A percentile compares a stretch with the other conserved stretches of the same genome.
These are phyloP conservation scores for Babesia ovis DNA, from an alignment of 169 alveolate genomes.

Conservation along the genomic window DNA sequence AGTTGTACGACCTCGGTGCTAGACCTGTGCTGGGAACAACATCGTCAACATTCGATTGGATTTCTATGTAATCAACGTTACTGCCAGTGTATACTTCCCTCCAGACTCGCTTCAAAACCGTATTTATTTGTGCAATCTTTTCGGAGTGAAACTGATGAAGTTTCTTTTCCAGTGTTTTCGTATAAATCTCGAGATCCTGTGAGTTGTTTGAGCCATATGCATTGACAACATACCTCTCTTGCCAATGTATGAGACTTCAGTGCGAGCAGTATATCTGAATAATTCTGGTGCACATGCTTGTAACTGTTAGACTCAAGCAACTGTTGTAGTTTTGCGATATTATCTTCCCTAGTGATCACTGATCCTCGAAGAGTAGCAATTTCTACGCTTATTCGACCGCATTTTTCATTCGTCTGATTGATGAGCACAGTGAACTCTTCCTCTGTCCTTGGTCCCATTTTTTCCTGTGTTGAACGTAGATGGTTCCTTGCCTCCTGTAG, in stretches of 20 bases:
- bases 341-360: conserved; percentile 37
- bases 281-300: conserved; percentile 26
- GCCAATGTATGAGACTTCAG: conserved; percentile 41
- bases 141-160: conserved; percentile 71
- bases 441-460: conserved; percentile 30
- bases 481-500: conserved; percentile 50
- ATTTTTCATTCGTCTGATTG: conserved; percentile 6
- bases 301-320: conserved; percentile 8
- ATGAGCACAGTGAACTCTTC: conserved; percentile 1
- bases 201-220: background rate
- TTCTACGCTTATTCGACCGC: conserved; percentile 8
- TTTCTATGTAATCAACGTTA: conserved; percentile 90
- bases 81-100: conserved; percentile 92
- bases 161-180: conserved; percentile 69
- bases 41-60: conserved; percentile 59
- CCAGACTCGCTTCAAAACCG: conserved; percentile 93
- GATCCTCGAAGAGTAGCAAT: conserved; percentile 55
- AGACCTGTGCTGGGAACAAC: conserved; percentile 21
- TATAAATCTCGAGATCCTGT: conserved; percentile 58
- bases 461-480: conserved; percentile 36
- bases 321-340: conserved; percentile 11
- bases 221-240: conserved; percentile 15
- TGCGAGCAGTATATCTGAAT: conserved; percentile 26
- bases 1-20: conserved; percentile 53
- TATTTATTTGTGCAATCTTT: conserved; percentile 93